Percentiles rank a stretch among this genome's conserved stretches.
Conservation (phyloP, 805 yeast species). For the Starmerella scarabaei region DNA sequence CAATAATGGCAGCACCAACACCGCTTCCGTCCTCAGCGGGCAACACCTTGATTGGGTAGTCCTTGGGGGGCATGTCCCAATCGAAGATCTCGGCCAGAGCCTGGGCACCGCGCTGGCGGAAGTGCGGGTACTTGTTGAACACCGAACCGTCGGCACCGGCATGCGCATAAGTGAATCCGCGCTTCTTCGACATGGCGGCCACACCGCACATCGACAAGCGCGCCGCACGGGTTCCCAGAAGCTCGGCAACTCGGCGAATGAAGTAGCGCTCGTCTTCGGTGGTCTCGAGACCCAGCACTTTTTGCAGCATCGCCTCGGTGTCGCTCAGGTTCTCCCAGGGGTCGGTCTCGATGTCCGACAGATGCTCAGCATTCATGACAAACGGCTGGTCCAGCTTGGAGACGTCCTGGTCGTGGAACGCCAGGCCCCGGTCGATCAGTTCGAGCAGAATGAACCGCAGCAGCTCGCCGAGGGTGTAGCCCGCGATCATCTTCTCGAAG, state of each 20-base stretch:
- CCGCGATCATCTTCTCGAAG: conserved; percentile 95
- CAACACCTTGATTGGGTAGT: conserved; percentile 71
- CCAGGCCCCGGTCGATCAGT: conserved; percentile 45
- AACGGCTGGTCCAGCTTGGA: conserved; percentile 48
- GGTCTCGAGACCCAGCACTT: conserved; percentile 47
- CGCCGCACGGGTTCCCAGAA: conserved; percentile 85
- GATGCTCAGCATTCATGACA: conserved; percentile 78
- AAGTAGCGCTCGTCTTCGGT: conserved; percentile 68
- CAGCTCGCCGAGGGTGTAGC: conserved; percentile 89
- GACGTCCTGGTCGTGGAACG: conserved; percentile 61
- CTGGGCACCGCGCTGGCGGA: conserved; percentile 75
- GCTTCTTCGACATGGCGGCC: conserved; percentile 84
- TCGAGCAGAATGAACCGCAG: conserved; percentile 70
- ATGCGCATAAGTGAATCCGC: conserved; percentile 53
- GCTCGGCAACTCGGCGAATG: conserved; percentile 69
- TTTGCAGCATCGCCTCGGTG: conserved; percentile 52
- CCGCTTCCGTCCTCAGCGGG: conserved; percentile 98
- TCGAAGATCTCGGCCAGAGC: conserved; percentile 81
- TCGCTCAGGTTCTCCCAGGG: conserved; percentile 72
- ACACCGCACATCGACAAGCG: conserved; percentile 89
- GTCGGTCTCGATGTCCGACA: conserved; percentile 79
- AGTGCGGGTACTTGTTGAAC: conserved; percentile 83
- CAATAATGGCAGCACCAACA: conserved; percentile 97
- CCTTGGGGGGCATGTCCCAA: conserved; percentile 45
- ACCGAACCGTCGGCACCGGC: conserved; percentile 98